Evolutionary conservation across 1,139 yeast species (phyloP).

Genomic region (Geotrichum restrictum): DNA sequence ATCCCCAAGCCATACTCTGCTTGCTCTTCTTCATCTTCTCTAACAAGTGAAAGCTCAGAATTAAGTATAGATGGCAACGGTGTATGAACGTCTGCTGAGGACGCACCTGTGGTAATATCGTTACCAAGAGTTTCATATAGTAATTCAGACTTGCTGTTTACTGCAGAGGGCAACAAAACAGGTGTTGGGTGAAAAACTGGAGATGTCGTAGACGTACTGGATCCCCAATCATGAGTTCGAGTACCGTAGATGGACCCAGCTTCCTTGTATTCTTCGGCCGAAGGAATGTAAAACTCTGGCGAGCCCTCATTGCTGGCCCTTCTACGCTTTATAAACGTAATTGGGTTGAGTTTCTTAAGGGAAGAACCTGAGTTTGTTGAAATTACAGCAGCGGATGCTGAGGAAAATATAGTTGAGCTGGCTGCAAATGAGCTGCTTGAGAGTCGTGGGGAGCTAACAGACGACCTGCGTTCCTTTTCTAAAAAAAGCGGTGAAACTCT

Average conservation of each 20-base stretch:
- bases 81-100: neutral
- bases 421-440: neutral
- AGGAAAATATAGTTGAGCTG: neutral
- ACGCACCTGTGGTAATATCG: neutral
- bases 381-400: conserved; percentile 1
- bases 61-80: neutral
- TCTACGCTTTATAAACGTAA: conserved; percentile 24
- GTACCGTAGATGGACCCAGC: conserved; percentile 39
- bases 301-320: conserved; percentile 13
- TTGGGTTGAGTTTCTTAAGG: conserved; percentile 31
- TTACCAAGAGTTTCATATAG: neutral
- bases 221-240: conserved; percentile 37
- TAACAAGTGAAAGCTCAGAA: conserved; percentile 10
- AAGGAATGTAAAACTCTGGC: conserved; percentile 11
- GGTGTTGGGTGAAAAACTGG: conserved; percentile 20
- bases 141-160: neutral
- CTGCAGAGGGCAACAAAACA: conserved; percentile 8
- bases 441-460: conserved; percentile 4
- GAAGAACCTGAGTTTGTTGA: conserved; percentile 21
- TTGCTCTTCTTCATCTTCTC: conserved; percentile 9
- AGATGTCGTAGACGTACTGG: conserved; percentile 14
- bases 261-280: conserved; percentile 25
- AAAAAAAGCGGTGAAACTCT: neutral
- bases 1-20: neutral
- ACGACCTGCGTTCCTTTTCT: neutral